Conservation (phyloP, 2,329 filamentous ascomycete species). For the Aotearoamyces nothofagi region DNA sequence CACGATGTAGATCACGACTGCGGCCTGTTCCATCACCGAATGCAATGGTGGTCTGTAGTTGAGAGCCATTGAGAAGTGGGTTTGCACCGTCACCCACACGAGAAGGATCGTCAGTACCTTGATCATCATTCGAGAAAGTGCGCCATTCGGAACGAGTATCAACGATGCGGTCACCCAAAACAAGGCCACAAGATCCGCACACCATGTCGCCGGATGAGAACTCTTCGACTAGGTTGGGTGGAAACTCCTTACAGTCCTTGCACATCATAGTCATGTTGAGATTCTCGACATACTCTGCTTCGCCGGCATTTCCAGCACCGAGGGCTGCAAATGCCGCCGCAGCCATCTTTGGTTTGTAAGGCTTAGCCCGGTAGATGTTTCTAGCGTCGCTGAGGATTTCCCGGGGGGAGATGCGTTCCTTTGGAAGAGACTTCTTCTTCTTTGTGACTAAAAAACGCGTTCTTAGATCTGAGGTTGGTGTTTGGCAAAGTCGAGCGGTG, state of each 20-base stretch:
- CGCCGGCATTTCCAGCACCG: slow-evolving; percentile 10
- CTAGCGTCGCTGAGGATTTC: slow-evolving; percentile 20
- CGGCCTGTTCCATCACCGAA: slow-evolving; percentile 61
- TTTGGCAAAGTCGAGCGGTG: slow-evolving; percentile 24
- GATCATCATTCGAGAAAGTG: slow-evolving; percentile 96
- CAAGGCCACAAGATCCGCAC: slow-evolving; percentile 80
- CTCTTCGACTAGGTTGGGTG: slow-evolving; percentile 88
- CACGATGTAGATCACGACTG: slow-evolving; percentile 62
- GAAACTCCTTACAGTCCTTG: slow-evolving; percentile 77
- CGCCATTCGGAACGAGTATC: slow-evolving; percentile 97
- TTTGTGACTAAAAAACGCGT: slow-evolving; percentile 17
- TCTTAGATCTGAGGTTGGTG: slow-evolving; percentile 17
- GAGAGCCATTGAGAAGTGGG: slow-evolving; percentile 75
- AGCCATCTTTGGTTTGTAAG: slow-evolving; percentile 31
- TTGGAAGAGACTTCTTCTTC: slow-evolving; percentile 12
- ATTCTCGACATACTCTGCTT: slow-evolving; percentile 40
- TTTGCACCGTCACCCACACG: slow-evolving; percentile 95
- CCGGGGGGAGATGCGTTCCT: slow-evolving; percentile 7
- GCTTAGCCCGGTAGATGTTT: slow-evolving; percentile 28
- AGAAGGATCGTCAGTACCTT: slow-evolving; percentile 89
- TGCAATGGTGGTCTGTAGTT: slow-evolving; percentile 77
- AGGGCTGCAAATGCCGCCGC: slow-evolving; percentile 17
- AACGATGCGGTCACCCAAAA: slow-evolving; percentile 80
- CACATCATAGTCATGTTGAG: slow-evolving; percentile 77
- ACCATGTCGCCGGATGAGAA: slow-evolving; percentile 87